Percentiles rank a stretch among this genome's conserved stretches.
phyloP scores from a whole-genome alignment of 208 protist species.

The Angomonas deanei region DNA sequence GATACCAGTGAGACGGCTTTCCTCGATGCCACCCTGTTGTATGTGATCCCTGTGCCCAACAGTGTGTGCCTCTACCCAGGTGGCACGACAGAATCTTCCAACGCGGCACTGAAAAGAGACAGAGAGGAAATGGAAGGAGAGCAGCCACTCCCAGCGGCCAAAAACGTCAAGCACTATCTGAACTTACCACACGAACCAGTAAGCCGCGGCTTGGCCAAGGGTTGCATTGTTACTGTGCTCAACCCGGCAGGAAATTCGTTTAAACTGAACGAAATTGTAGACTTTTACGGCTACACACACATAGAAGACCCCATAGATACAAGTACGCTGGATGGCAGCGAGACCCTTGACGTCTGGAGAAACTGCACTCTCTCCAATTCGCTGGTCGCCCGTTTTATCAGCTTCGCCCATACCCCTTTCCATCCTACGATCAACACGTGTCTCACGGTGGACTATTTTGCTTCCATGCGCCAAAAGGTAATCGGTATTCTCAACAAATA shows the following conservation, averaged over 20 bases:
- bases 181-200: neutral
- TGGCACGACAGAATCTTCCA: neutral
- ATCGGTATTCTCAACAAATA: neutral
- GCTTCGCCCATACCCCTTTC: neutral
- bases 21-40: constrained; percentile 56
- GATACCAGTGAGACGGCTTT: constrained; percentile 17
- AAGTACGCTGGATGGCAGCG: neutral
- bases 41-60: constrained; percentile 78
- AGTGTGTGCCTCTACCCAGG: constrained; percentile 67
- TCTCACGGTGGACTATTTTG: neutral
- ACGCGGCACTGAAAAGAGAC: neutral
- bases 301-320: neutral
- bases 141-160: neutral
- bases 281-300: neutral
- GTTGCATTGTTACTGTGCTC: neutral
- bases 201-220: neutral
- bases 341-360: neutral
- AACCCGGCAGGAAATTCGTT: constrained; percentile 37
- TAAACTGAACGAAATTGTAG: constrained; percentile 1
- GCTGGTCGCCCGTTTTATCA: neutral
- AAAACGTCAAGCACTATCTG: too few relatives aligned
- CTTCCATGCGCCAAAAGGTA: neutral
- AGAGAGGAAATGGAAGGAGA: neutral
- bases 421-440: neutral
- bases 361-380: neutral